These are phyloP conservation scores for Clonostachys chloroleuca DNA, from an alignment of 2,329 filamentous ascomycete species.

Conservation along the genomic window DNA sequence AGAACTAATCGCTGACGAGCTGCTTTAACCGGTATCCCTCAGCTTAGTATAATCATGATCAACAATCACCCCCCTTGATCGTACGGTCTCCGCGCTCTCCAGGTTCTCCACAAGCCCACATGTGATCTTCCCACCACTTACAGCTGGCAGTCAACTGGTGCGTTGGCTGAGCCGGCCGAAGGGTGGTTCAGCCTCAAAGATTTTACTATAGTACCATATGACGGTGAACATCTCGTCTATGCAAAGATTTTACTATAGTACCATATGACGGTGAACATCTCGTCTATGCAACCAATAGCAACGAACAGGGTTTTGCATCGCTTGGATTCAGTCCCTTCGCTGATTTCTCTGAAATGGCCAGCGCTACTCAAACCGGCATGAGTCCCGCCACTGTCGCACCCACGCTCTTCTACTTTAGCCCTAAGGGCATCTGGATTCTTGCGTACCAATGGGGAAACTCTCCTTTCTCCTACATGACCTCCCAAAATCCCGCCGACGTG, in stretches of 20 bases:
- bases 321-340: conserved; percentile 53
- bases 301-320: conserved; percentile 43
- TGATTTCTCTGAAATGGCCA: conserved; percentile 45
- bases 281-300: conserved; percentile 50
- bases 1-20: too few relatives aligned
- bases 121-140: conserved; percentile 52
- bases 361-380: conserved; percentile 49
- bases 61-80: too few relatives aligned
- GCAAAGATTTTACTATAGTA: conserved; percentile 58
- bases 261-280: conserved; percentile 54
- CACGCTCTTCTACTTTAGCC: conserved; percentile 58
- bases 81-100: too few relatives aligned
- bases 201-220: too few relatives aligned
- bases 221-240: too few relatives aligned
- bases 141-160: conserved; percentile 45
- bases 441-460: conserved; percentile 61
- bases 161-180: conserved; percentile 44
- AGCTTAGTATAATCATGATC: too few relatives aligned
- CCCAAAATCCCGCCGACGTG: conserved; percentile 48
- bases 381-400: conserved; percentile 45
- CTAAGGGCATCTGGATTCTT: conserved; percentile 59
- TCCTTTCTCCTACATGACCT: conserved; percentile 56
- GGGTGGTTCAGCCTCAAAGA: conserved; percentile 54
- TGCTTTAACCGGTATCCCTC: too few relatives aligned
- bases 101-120: too few relatives aligned